A percentile compares a stretch with the other conserved stretches of the same genome.
These are phyloP conservation scores for Tilletiaria anomala DNA, from an alignment of 1,284 basidiomycete species.

Conservation along the genomic window DNA sequence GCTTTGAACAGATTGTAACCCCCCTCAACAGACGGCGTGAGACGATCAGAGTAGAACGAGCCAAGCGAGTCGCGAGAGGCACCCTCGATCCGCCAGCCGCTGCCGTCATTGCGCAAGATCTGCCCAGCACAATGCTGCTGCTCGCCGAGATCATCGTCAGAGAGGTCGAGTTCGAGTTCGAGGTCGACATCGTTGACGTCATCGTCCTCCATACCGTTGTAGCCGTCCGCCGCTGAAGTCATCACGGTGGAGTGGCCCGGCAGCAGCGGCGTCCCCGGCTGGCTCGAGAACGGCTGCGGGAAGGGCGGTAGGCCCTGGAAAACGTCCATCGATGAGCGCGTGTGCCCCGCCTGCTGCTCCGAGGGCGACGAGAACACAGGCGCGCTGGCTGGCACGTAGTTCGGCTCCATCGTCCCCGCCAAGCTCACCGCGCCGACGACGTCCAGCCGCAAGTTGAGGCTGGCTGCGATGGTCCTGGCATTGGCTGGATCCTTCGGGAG, in stretches of 20 bases:
- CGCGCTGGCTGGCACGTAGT: no score
- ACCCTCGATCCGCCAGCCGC: no score
- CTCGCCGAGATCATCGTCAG: conserved; percentile 1
- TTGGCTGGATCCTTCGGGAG: no score
- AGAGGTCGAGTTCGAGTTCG: conserved; percentile 1
- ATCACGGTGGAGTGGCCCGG: no score
- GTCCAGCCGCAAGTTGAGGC: no score
- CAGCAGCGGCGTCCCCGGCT: neutral
- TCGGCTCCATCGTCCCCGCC: no score
- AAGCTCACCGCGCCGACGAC: no score
- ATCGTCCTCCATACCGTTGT: neutral
- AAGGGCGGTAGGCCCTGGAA: neutral
- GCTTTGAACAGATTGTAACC: neutral
- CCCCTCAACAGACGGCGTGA: neutral
- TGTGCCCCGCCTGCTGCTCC: neutral
- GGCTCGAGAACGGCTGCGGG: neutral
- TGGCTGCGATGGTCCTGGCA: no score
- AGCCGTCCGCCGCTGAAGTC: no score
- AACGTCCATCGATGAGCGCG: neutral
- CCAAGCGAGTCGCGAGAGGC: no score
- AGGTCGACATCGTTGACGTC: conserved; percentile 1
- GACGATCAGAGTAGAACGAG: no score
- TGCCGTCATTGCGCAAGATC: neutral
- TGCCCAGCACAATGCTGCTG: neutral
- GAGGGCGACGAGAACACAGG: no score